phyloP scores from a whole-genome alignment of 371 early-diverging fungal species.

The Rhizoclosmatium hyalinum region DNA sequence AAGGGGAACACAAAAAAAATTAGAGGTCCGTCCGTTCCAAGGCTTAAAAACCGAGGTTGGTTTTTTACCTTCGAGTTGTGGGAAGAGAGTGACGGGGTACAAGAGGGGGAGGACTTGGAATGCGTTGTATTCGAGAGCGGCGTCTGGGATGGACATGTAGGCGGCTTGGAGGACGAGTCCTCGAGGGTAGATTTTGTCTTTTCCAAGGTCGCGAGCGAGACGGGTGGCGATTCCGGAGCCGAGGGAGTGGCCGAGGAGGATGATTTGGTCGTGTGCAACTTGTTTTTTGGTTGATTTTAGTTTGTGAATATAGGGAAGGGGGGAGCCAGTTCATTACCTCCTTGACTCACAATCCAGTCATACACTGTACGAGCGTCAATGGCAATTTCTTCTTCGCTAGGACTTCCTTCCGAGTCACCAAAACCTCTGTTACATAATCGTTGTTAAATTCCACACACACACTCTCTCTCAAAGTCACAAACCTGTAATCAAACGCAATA shows the following conservation, averaged over 20 bases:
- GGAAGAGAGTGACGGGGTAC: conserved; percentile 30
- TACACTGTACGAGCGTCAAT: conserved; percentile 50
- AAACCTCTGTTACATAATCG: conserved; percentile 44
- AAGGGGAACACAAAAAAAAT: conserved; percentile 39
- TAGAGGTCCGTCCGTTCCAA: background rate
- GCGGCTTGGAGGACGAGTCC: conserved; percentile 52
- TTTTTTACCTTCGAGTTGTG: conserved; percentile 26
- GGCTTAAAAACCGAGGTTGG: background rate
- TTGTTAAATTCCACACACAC: background rate
- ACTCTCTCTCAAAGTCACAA: background rate
- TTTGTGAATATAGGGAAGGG: background rate
- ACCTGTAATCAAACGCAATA: conserved; percentile 51
- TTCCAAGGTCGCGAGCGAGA: conserved; percentile 40
- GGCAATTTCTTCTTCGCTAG: conserved; percentile 44
- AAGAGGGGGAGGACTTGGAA: conserved; percentile 37
- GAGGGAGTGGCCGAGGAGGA: conserved; percentile 55
- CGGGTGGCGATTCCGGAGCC: conserved; percentile 57
- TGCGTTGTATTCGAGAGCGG: conserved; percentile 46
- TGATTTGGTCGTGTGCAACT: conserved; percentile 38
- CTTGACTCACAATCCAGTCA: conserved; percentile 44
- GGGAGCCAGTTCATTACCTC: conserved; percentile 19
- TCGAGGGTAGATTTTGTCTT: conserved; percentile 34
- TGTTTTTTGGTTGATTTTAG: background rate
- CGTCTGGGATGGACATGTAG: conserved; percentile 55
- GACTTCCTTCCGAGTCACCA: conserved; percentile 49